Conservation (phyloP, 805 yeast species). For the Millerago galiae region DNA sequence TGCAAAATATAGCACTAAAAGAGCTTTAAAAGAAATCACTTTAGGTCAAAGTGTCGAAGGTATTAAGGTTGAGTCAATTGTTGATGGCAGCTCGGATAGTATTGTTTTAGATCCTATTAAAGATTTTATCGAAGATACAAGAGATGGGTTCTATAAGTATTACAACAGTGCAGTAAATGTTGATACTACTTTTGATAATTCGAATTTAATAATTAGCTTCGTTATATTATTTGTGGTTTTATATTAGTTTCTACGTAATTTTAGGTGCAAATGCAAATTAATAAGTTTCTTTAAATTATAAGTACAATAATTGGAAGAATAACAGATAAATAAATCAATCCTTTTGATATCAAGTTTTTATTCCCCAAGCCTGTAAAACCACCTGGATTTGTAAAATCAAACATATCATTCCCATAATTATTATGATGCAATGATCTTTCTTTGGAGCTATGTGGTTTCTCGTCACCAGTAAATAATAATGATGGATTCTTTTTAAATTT, state of each 20-base stretch:
- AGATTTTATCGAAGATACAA: conserved; percentile 15
- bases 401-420: neutral
- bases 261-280: neutral
- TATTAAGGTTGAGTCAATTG: conserved; percentile 4
- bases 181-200: neutral
- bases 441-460: neutral
- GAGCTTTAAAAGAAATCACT: conserved; percentile 7
- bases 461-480: conserved; percentile 3
- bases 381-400: conserved; percentile 8
- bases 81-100: conserved; percentile 4
- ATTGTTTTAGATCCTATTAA: conserved; percentile 8
- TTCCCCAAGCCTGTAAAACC: neutral
- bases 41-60: conserved; percentile 3
- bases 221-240: neutral
- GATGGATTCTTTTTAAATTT: conserved; percentile 8
- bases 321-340: neutral
- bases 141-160: conserved; percentile 12
- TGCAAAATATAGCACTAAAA: conserved; percentile 8
- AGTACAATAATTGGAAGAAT: neutral
- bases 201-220: neutral
- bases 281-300: neutral
- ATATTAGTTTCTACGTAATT: no score
- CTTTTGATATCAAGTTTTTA: neutral
- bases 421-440: neutral
- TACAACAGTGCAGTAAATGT: neutral